phyloP scores from a whole-genome alignment of 1,284 basidiomycete genomes.

The Heliocybe sulcata region DNA sequence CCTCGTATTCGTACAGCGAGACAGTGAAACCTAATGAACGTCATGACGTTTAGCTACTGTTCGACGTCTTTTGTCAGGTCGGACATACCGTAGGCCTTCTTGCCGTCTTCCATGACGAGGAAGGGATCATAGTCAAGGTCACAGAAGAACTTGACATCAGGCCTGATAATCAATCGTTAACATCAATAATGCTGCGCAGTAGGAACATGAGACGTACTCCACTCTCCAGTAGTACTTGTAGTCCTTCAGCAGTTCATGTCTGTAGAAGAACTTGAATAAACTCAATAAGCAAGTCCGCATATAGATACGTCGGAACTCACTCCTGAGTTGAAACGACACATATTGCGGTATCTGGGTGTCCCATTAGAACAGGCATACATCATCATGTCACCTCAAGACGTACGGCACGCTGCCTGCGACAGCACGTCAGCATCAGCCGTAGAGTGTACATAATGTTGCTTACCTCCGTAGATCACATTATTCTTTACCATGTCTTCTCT shows the following conservation, averaged over 20 bases:
- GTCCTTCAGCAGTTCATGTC: conserved; percentile 70
- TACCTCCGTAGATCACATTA: conserved; percentile 85
- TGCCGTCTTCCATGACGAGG: conserved; percentile 48
- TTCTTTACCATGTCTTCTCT: conserved; percentile 74
- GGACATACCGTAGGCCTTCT: conserved; percentile 39
- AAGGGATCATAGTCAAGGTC: conserved; percentile 55
- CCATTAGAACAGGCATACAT: conserved; percentile 4
- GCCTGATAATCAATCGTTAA: conserved; percentile 5
- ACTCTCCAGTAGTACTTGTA: conserved; percentile 94
- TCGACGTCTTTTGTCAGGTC: neutral
- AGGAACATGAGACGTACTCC: conserved; percentile 33
- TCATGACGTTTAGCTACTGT: neutral
- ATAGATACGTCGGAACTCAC: conserved; percentile 37
- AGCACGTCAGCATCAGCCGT: neutral
- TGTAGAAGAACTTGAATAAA: conserved; percentile 90
- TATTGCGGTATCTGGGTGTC: conserved; percentile 65
- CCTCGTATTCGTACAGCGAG: conserved; percentile 59
- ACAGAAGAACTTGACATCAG: conserved; percentile 43
- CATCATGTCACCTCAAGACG: conserved; percentile 7
- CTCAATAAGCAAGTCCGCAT: neutral
- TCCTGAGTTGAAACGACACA: conserved; percentile 94
- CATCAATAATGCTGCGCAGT: neutral
- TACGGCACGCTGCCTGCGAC: conserved; percentile 56
- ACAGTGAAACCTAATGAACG: conserved; percentile 45
- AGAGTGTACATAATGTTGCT: conserved; percentile 10